Evolutionary conservation across 192 early-diverging fungal genomes (phyloP).

Genomic region (Spinellus fusiger): DNA sequence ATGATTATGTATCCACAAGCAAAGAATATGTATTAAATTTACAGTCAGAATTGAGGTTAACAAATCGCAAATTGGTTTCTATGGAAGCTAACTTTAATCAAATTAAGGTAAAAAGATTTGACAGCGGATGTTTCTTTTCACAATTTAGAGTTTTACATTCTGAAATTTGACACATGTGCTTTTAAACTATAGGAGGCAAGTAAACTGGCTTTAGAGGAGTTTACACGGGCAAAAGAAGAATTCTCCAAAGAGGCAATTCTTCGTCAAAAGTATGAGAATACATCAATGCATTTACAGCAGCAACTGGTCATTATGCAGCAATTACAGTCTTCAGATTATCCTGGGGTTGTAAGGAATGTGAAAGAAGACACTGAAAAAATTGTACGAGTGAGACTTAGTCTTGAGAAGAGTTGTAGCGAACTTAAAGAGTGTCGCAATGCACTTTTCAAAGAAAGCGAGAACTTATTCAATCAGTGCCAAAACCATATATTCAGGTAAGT

Average conservation of each 20-base stretch:
- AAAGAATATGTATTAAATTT: constrained; percentile 1
- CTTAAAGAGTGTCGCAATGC: constrained; percentile 25
- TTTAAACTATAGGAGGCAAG: constrained; percentile 33
- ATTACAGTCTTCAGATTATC: background rate
- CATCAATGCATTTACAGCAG: constrained; percentile 16
- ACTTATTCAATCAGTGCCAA: background rate
- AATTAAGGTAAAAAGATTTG: constrained; percentile 43
- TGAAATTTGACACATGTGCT: too few species aligned
- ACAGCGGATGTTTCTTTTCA: background rate
- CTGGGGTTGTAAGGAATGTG: constrained; percentile 3
- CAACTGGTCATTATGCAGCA: constrained; percentile 22
- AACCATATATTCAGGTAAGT: background rate
- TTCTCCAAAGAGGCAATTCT: constrained; percentile 33
- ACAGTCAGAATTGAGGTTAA: constrained; percentile 17
- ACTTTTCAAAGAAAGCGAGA: constrained; percentile 26
- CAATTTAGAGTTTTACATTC: background rate
- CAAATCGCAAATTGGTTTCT: constrained; percentile 17
- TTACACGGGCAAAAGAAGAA: constrained; percentile 40
- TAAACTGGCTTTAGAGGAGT: constrained; percentile 34
- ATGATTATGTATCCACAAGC: background rate
- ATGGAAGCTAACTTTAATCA: constrained; percentile 27
- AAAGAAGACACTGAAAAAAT: constrained; percentile 15
- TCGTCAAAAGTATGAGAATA: constrained; percentile 27
- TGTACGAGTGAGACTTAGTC: constrained; percentile 17
- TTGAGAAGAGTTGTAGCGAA: constrained; percentile 24